Percentiles rank a stretch among this genome's conserved stretches.
Evolutionary conservation across 768 basidiomycete genomes (phyloP).

Genomic region (Phlebiopsis gigantea): DNA sequence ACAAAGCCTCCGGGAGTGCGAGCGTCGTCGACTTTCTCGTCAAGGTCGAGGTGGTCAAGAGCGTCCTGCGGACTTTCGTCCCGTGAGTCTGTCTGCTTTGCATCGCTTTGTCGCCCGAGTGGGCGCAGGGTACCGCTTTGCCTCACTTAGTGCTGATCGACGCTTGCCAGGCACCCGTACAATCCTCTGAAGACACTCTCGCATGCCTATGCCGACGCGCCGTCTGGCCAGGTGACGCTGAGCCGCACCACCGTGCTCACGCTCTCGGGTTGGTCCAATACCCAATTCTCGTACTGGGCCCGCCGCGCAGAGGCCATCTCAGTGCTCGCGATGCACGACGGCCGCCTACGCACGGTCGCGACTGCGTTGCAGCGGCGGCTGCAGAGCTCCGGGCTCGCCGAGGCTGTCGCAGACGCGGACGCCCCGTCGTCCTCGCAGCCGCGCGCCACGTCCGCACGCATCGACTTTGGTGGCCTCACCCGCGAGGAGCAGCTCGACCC

Average conservation of each 20-base stretch:
- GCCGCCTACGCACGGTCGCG: constrained; percentile 35
- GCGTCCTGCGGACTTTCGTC: constrained; percentile 41
- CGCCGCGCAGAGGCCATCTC: constrained; percentile 45
- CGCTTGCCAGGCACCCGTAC: constrained; percentile 38
- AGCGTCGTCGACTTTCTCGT: constrained; percentile 46
- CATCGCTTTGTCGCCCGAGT: background rate
- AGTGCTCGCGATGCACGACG: constrained; percentile 37
- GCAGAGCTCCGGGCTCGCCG: constrained; percentile 24
- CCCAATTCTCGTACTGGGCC: constrained; percentile 52
- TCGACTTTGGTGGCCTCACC: constrained; percentile 5
- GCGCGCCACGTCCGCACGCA: constrained; percentile 6
- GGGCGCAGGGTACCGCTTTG: background rate
- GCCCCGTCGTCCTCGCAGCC: constrained; percentile 15
- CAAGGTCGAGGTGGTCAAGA: constrained; percentile 48
- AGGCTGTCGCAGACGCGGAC: constrained; percentile 17
- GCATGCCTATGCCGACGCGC: constrained; percentile 34
- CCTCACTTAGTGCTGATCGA: background rate
- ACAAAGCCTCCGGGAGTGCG: constrained; percentile 26
- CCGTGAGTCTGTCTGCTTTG: constrained; percentile 33
- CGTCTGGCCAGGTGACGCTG: constrained; percentile 39
- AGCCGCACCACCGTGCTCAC: constrained; percentile 43
- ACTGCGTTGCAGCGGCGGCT: constrained; percentile 37
- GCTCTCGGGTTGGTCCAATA: constrained; percentile 49
- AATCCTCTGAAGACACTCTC: constrained; percentile 45
- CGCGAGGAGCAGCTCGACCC: constrained; percentile 13